Conservation (phyloP, 2,329 filamentous ascomycete species). For the Fusarium pseudocircinatum region DNA sequence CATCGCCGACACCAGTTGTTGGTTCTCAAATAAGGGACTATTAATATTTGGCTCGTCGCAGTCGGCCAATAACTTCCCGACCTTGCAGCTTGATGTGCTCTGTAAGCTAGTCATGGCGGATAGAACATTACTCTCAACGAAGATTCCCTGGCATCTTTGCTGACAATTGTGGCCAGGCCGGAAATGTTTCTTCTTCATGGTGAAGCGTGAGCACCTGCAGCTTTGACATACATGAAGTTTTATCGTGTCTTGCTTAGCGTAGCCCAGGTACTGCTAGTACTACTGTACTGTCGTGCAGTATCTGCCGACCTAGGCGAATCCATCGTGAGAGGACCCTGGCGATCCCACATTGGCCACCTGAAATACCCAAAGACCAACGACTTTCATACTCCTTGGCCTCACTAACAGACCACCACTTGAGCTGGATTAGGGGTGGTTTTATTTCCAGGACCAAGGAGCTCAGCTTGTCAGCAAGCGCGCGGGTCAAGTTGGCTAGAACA, state of each 20-base stretch:
- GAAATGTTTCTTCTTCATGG: constrained; percentile 5
- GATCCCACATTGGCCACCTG: constrained; percentile 29
- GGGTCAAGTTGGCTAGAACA: constrained; percentile 4
- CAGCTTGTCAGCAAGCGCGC: constrained; percentile 16
- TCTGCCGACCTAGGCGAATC: constrained; percentile 9
- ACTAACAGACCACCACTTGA: constrained; percentile 27
- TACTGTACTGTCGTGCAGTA: constrained; percentile 18
- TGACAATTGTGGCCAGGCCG: constrained; percentile 2
- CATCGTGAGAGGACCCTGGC: constrained; percentile 40
- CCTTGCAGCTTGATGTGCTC: background rate
- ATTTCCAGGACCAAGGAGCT: background rate
- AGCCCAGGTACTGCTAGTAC: background rate
- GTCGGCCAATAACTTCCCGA: background rate
- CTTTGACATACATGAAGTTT: constrained; percentile 41
- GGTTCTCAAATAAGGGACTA: constrained; percentile 6
- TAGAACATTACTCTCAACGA: background rate
- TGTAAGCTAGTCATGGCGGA: background rate
- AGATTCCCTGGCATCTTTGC: constrained; percentile 3
- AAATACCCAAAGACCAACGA: constrained; percentile 3
- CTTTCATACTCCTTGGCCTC: constrained; percentile 23
- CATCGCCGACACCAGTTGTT: constrained; percentile 21
- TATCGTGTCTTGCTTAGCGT: constrained; percentile 27
- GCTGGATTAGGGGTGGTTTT: background rate
- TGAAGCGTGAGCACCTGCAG: constrained; percentile 32
- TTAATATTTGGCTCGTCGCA: background rate